Evolutionary conservation across 179 eudicot species (phyloP).

Genomic region (Corrigiola litoralis): DNA sequence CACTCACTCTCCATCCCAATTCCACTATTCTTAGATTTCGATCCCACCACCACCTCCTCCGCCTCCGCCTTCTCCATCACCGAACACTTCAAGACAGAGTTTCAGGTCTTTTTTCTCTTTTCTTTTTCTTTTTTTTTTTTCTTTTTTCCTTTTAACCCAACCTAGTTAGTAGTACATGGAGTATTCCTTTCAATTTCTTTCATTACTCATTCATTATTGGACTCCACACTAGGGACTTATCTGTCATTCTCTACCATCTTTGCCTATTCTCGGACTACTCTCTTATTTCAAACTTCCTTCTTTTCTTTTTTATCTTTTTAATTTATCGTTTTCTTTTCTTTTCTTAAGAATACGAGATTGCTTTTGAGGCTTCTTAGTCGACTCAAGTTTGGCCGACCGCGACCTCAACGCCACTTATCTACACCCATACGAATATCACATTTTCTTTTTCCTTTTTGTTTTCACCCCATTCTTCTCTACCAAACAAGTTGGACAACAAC

Average conservation of each 20-base stretch:
- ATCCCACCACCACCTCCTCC: background rate
- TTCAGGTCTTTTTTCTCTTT: background rate
- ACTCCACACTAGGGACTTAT: too few species aligned
- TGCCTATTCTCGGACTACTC: background rate
- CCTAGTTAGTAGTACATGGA: too few species aligned
- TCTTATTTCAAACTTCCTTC: background rate
- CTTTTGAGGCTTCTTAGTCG: background rate
- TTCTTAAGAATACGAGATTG: background rate
- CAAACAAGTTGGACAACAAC: background rate
- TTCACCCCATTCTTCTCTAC: too few species aligned
- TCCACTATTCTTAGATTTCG: background rate
- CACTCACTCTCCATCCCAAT: constrained; percentile 47
- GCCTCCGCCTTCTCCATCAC: background rate
- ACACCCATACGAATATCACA: too few species aligned
- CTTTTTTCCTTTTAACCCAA: background rate
- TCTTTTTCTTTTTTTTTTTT: background rate
- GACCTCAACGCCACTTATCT: too few species aligned
- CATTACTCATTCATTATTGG: too few species aligned
- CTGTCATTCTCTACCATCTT: background rate
- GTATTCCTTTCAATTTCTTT: background rate
- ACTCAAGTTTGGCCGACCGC: too few species aligned
- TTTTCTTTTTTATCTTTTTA: background rate
- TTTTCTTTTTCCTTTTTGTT: background rate
- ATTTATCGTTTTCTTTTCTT: background rate
- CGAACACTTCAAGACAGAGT: too few species aligned